Evolutionary conservation across 2,329 filamentous ascomycete genomes (phyloP).

Genomic region (Colletotrichum siamense): DNA sequence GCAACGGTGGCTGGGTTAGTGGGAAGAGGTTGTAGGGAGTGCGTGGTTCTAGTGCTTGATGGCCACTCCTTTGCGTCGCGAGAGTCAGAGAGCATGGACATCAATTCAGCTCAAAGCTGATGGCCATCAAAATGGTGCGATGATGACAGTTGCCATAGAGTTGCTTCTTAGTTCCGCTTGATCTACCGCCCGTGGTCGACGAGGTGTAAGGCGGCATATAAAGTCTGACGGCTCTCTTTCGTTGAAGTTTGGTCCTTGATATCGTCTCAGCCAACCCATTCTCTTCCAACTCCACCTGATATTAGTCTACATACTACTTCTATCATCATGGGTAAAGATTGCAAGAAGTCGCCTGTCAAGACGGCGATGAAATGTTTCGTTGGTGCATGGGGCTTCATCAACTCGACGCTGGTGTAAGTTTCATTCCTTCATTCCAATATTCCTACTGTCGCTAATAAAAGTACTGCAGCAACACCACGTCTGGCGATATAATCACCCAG

Average conservation of each 20-base stretch:
- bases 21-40: background rate
- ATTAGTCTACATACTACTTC: background rate
- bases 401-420: constrained; percentile 4
- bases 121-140: background rate
- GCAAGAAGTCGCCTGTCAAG: background rate
- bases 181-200: background rate
- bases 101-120: background rate
- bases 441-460: background rate
- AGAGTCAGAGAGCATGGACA: background rate
- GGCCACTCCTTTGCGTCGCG: background rate
- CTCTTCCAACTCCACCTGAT: fast-evolving
- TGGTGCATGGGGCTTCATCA: constrained; percentile 1
- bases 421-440: fast-evolving
- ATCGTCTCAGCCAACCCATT: background rate
- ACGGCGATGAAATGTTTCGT: background rate
- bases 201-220: background rate
- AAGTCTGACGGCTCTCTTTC: background rate
- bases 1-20: background rate
- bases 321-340: background rate
- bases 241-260: fast-evolving
- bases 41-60: background rate
- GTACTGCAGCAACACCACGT: background rate
- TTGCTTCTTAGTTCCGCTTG: background rate
- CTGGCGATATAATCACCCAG: background rate
- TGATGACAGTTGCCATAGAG: background rate